A percentile compares a stretch with the other conserved stretches of the same genome.
Conservation (phyloP, 2,329 filamentous ascomycete species). For the Lasiodiplodia citricola region DNA sequence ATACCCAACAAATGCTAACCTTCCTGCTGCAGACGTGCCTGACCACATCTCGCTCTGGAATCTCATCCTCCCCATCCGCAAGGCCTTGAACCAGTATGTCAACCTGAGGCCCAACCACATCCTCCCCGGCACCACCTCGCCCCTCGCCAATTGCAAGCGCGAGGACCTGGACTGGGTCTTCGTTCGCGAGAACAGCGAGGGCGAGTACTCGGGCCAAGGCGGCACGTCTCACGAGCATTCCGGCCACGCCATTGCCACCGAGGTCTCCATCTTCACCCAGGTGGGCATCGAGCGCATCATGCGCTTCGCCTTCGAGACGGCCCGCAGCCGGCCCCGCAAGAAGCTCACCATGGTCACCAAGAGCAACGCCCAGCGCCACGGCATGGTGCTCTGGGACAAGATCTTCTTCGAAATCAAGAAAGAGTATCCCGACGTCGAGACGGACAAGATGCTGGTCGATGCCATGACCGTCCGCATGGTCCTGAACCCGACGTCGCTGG, state of each 20-base stretch:
- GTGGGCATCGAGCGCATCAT: slow-evolving; percentile 55
- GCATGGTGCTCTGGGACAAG: slow-evolving; percentile 57
- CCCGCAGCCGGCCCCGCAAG: slow-evolving; percentile 49
- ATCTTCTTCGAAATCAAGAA: slow-evolving; percentile 53
- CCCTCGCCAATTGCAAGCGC: slow-evolving; percentile 44
- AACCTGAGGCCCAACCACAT: slow-evolving; percentile 64
- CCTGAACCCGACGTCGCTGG: slow-evolving; percentile 50
- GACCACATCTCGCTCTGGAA: slow-evolving; percentile 73
- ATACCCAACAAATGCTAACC: not conserved
- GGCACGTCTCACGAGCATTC: slow-evolving; percentile 50
- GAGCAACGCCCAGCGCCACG: slow-evolving; percentile 55
- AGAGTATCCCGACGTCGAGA: slow-evolving; percentile 52
- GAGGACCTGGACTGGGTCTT: slow-evolving; percentile 55
- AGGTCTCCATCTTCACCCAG: slow-evolving; percentile 54
- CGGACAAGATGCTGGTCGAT: slow-evolving; percentile 58
- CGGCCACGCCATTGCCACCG: slow-evolving; percentile 50
- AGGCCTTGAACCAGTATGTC: slow-evolving; percentile 71
- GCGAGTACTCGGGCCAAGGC: slow-evolving; percentile 56
- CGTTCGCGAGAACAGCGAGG: slow-evolving; percentile 55
- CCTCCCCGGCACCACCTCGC: slow-evolving; percentile 48
- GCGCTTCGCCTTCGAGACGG: slow-evolving; percentile 55
- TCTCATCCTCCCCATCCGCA: slow-evolving; percentile 69
- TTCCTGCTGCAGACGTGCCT: slow-evolving; percentile 58
- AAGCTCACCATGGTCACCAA: slow-evolving; percentile 58
- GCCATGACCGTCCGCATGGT: slow-evolving; percentile 58